Conservation (phyloP, 345 rosid species). For the Linum lewisii region DNA sequence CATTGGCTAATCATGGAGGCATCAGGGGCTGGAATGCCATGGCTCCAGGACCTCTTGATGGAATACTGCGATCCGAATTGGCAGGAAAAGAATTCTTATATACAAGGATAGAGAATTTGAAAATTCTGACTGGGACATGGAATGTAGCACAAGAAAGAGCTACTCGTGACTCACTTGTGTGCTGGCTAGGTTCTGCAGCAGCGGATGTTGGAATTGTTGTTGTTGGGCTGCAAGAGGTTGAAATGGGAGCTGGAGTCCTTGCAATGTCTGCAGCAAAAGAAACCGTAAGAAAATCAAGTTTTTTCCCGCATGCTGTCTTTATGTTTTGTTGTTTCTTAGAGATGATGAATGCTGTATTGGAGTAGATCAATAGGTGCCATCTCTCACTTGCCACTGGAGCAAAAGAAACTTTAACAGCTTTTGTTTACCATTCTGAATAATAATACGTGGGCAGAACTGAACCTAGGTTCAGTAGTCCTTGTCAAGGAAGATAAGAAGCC, state of each 20-base stretch:
- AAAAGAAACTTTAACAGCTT: neutral
- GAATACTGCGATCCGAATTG: conserved; percentile 48
- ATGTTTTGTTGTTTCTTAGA: neutral
- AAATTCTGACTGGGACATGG: conserved; percentile 80
- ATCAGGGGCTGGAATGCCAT: conserved; percentile 79
- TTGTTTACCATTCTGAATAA: neutral
- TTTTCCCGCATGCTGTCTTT: neutral
- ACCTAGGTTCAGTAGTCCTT: neutral
- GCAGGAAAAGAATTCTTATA: conserved; percentile 46
- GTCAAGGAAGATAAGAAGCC: too few species aligned
- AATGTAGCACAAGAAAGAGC: conserved; percentile 97
- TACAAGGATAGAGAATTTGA: conserved; percentile 45
- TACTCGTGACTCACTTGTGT: conserved; percentile 60
- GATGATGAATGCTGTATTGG: neutral
- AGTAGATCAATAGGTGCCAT: neutral
- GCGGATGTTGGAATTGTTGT: conserved; percentile 89
- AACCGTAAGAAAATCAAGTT: conserved; percentile 53
- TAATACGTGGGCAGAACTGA: neutral
- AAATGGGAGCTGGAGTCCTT: conserved; percentile 97
- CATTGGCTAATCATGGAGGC: conserved; percentile 93
- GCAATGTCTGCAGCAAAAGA: conserved; percentile 99
- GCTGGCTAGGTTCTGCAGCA: conserved; percentile 74
- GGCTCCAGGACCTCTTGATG: conserved; percentile 88
- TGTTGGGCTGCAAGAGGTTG: conserved; percentile 92
- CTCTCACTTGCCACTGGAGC: neutral